phyloP scores from a whole-genome alignment of 73 alveolate species.

The Tetrahymena malaccensis region DNA sequence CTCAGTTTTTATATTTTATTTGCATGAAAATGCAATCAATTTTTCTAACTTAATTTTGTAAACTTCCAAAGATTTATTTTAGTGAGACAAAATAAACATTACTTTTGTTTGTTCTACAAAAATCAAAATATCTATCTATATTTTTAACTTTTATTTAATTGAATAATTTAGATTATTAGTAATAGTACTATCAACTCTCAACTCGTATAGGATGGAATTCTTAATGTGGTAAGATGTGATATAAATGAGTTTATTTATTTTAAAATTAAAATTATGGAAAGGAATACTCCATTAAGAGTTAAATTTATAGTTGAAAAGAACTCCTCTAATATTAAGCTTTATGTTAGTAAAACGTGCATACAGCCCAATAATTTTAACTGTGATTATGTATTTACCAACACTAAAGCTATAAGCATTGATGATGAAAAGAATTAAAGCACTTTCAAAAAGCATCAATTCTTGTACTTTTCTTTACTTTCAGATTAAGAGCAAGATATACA shows the following conservation, averaged over 20 bases:
- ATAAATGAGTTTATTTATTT: neutral
- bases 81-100: too few species aligned
- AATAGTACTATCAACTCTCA: neutral
- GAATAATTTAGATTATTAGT: neutral
- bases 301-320: neutral
- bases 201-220: neutral
- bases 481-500: neutral
- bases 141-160: neutral
- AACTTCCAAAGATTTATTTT: too few species aligned
- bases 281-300: neutral
- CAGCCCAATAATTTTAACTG: neutral
- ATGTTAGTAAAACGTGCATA: neutral
- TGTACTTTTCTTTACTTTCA: neutral
- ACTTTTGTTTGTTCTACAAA: too few species aligned
- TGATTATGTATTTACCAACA: neutral
- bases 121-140: neutral
- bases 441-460: neutral
- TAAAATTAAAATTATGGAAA: neutral
- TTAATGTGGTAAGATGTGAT: neutral
- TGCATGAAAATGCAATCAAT: too few species aligned
- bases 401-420: neutral
- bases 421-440: neutral
- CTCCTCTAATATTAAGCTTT: neutral
- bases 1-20: too few species aligned
- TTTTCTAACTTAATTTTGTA: too few species aligned